Evolutionary conservation across 768 basidiomycete genomes (phyloP).

Genomic region (Agaricus subrufescens): DNA sequence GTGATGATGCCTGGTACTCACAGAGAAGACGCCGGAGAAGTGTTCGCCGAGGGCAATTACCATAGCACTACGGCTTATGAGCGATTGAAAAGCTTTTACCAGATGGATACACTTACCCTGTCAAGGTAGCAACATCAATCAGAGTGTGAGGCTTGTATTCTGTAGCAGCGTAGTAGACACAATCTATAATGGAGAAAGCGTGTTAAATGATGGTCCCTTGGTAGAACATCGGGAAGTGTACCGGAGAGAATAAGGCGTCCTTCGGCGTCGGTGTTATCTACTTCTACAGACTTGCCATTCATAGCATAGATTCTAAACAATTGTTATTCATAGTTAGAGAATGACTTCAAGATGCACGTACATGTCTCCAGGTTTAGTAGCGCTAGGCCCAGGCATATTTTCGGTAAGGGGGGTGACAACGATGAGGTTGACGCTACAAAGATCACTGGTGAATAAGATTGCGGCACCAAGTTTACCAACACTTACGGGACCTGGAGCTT

Average conservation of each 20-base stretch:
- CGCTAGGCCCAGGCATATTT: conserved; percentile 75
- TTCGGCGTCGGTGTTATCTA: conserved; percentile 87
- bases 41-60: conserved; percentile 68
- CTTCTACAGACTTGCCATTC: conserved; percentile 84
- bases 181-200: conserved; percentile 41
- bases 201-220: background rate
- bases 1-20: conserved; percentile 24
- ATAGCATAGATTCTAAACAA: conserved; percentile 66
- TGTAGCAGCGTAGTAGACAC: conserved; percentile 77
- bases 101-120: conserved; percentile 45
- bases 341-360: conserved; percentile 25
- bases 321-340: background rate
- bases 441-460: background rate
- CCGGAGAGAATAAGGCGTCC: conserved; percentile 74
- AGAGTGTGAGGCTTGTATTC: conserved; percentile 77
- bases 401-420: conserved; percentile 73
- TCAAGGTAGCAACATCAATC: conserved; percentile 86
- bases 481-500: conserved; percentile 76
- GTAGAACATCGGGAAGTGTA: conserved; percentile 19
- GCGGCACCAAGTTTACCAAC: background rate
- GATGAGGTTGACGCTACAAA: conserved; percentile 65
- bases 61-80: conserved; percentile 49
- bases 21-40: conserved; percentile 77
- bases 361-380: conserved; percentile 86
- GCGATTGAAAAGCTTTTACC: background rate